Evolutionary conservation across 164 flowering plant genomes (phyloP).

Genomic region (Tetracentron sinense): DNA sequence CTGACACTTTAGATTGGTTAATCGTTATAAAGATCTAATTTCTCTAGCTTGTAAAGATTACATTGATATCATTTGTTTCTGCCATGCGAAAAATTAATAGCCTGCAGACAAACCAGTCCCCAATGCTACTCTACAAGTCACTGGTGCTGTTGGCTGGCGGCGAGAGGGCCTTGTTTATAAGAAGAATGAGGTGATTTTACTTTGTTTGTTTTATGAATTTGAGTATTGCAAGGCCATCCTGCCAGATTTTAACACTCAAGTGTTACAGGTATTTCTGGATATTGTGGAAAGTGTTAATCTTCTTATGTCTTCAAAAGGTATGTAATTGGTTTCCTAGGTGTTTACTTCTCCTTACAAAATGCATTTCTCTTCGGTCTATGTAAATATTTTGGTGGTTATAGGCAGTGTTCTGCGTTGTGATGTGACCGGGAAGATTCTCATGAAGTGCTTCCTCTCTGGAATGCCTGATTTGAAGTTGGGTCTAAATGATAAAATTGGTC

Average conservation of each 20-base stretch:
- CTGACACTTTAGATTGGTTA: not conserved
- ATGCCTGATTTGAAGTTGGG: constrained; percentile 99
- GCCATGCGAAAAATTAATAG: constrained; percentile 28
- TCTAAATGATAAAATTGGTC: constrained; percentile 93
- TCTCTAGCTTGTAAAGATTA: not conserved
- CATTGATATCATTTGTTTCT: constrained; percentile 8
- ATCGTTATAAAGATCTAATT: not conserved
- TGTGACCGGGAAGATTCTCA: constrained; percentile 95
- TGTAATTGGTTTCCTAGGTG: constrained; percentile 1
- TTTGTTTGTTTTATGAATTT: not conserved
- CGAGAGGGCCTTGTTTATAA: constrained; percentile 95
- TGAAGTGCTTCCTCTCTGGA: constrained; percentile 99
- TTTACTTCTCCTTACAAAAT: constrained; percentile 1
- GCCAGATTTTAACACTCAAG: constrained; percentile 9
- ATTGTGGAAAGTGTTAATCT: constrained; percentile 99
- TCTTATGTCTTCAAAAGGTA: constrained; percentile 99
- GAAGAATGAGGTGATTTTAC: constrained; percentile 78
- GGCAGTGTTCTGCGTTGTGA: constrained; percentile 96
- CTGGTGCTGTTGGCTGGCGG: constrained; percentile 99
- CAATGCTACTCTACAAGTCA: constrained; percentile 98
- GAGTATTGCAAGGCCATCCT: not conserved
- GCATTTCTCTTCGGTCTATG: constrained; percentile 1
- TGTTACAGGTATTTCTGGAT: constrained; percentile 84
- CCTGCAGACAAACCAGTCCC: constrained; percentile 89
- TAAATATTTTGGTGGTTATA: constrained; percentile 27